Percentiles rank a stretch among this genome's conserved stretches.
phyloP scores from a whole-genome alignment of 2,329 filamentous ascomycete genomes.

The Bipolaris victoriae region DNA sequence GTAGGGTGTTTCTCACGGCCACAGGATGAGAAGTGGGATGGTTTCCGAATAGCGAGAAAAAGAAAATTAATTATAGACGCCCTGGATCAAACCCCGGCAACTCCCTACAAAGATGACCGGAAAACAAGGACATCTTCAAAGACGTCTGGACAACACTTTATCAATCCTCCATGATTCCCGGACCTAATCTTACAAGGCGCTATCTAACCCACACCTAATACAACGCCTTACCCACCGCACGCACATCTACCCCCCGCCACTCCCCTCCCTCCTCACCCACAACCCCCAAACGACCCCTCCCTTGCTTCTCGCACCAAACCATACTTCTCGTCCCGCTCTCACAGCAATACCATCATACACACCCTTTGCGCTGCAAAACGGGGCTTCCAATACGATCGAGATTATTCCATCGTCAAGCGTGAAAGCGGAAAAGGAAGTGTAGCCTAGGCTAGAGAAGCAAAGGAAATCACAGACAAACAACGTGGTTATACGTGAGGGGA shows the following conservation, averaged over 20 bases:
- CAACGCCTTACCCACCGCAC: slow-evolving; percentile 47
- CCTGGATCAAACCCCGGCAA: background rate
- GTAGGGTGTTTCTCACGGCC: slow-evolving; percentile 34
- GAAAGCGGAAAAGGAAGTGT: slow-evolving; percentile 49
- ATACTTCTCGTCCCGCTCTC: slow-evolving; percentile 33
- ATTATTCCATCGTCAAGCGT: slow-evolving; percentile 45
- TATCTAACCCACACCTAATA: slow-evolving; percentile 35
- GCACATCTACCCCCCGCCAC: slow-evolving; percentile 45
- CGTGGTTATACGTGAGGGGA: no score
- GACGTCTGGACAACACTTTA: background rate
- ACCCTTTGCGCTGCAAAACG: slow-evolving; percentile 35
- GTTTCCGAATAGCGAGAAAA: background rate
- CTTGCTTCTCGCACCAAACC: slow-evolving; percentile 41
- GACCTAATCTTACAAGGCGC: background rate
- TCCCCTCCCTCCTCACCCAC: slow-evolving; percentile 30
- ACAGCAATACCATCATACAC: slow-evolving; percentile 44
- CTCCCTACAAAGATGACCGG: no score
- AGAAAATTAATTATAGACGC: background rate
- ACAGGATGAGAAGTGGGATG: slow-evolving; percentile 54
- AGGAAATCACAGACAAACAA: no score
- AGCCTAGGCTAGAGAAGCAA: slow-evolving; percentile 44
- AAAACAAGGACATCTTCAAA: background rate
- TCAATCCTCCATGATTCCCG: background rate
- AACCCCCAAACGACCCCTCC: slow-evolving; percentile 10
- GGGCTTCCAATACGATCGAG: slow-evolving; percentile 36